Percentiles rank a stretch among this genome's conserved stretches.
Evolutionary conservation across 2,329 filamentous ascomycete species (phyloP).

Genomic region (Atkinsonella hypoxylon): DNA sequence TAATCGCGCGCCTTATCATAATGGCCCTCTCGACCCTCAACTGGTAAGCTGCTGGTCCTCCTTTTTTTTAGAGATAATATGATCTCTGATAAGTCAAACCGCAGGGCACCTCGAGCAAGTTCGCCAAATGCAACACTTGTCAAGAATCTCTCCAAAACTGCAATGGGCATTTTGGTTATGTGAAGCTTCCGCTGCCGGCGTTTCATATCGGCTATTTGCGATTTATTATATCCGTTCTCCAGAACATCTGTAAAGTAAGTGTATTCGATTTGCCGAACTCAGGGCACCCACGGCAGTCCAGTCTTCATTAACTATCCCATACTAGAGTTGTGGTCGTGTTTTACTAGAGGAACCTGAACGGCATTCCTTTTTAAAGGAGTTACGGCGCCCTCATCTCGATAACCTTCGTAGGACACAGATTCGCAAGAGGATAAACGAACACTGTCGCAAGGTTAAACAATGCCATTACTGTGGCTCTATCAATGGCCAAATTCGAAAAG

Average conservation of each 20-base stretch:
- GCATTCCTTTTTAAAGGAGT: conserved; percentile 62
- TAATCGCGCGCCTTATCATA: conserved; percentile 59
- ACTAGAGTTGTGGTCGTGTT: conserved; percentile 59
- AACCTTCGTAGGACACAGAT: conserved; percentile 75
- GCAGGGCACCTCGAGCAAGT: conserved; percentile 78
- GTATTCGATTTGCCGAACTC: neutral
- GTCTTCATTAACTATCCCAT: neutral
- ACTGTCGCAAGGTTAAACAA: conserved; percentile 74
- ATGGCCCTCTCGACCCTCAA: conserved; percentile 80
- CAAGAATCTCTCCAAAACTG: conserved; percentile 70
- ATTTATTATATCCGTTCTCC: conserved; percentile 81
- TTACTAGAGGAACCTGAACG: conserved; percentile 72
- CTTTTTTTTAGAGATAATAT: neutral
- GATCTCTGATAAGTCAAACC: neutral
- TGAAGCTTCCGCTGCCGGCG: conserved; percentile 77
- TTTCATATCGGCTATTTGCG: conserved; percentile 96
- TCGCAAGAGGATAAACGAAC: conserved; percentile 77
- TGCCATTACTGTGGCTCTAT: conserved; percentile 72
- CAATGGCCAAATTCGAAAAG: conserved; percentile 88
- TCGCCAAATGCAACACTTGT: conserved; percentile 69
- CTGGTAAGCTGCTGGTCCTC: conserved; percentile 35
- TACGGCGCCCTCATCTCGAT: conserved; percentile 73
- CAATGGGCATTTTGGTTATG: conserved; percentile 91
- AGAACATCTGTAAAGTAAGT: conserved; percentile 78
- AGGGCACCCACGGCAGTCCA: neutral